Percentiles rank a stretch among this genome's conserved stretches.
Evolutionary conservation across 1,139 yeast genomes (phyloP).

Genomic region (Sugiyamaella grinbergsii): DNA sequence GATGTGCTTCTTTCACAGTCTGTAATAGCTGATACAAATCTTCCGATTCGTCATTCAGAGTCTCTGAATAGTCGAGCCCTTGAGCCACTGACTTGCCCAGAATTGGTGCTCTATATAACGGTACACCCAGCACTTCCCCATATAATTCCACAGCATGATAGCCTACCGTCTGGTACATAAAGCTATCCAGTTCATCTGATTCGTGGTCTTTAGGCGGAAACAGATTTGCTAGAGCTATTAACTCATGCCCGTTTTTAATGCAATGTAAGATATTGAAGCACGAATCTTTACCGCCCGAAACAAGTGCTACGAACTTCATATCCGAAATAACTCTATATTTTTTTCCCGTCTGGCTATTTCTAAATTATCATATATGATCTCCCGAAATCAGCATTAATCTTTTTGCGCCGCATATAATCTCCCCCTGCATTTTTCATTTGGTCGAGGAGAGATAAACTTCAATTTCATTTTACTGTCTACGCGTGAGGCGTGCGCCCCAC

Average conservation of each 20-base stretch:
- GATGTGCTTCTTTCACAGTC: conserved; percentile 55
- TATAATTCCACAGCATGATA: conserved; percentile 73
- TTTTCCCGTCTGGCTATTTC: too few species aligned
- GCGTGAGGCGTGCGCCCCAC: too few species aligned
- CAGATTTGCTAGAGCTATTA: conserved; percentile 81
- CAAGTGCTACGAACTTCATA: conserved; percentile 90
- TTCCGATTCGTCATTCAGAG: conserved; percentile 81
- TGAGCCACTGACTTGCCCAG: conserved; percentile 64
- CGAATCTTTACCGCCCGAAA: conserved; percentile 96
- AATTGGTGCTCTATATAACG: conserved; percentile 73
- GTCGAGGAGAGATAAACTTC: too few species aligned
- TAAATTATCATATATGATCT: not conserved
- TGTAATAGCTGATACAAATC: conserved; percentile 61
- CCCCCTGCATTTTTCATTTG: not conserved
- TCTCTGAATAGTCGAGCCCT: conserved; percentile 62
- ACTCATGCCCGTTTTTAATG: conserved; percentile 75
- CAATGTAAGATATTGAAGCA: conserved; percentile 88
- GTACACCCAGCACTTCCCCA: conserved; percentile 71
- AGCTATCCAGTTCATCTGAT: conserved; percentile 76
- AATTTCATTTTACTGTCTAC: too few species aligned
- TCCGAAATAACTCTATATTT: not conserved
- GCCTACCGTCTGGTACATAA: conserved; percentile 99
- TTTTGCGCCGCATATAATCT: not conserved
- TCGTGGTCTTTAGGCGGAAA: conserved; percentile 58
- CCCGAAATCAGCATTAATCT: not conserved